phyloP scores from a whole-genome alignment of 2,329 filamentous ascomycete species.

The Xylaria sp. region DNA sequence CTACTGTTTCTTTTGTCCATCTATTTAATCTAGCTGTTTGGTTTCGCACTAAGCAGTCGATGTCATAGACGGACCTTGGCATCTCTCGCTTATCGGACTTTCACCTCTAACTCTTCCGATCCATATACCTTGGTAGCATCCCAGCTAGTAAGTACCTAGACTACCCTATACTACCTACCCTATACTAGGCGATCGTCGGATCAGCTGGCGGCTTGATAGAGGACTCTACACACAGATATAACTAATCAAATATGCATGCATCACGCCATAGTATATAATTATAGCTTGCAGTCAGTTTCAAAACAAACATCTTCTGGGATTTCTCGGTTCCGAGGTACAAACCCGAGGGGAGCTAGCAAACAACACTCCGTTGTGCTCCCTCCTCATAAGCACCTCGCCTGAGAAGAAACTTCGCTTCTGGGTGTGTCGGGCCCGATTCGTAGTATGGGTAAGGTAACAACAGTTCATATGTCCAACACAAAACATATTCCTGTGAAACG shows the following conservation, averaged over 20 bases:
- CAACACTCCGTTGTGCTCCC: neutral
- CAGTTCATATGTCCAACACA: neutral
- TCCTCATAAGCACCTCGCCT: no score
- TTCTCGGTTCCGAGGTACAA: neutral
- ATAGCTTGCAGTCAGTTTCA: neutral
- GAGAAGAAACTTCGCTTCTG: neutral
- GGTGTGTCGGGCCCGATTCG: no score
- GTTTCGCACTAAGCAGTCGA: conserved; percentile 16
- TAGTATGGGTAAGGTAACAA: no score
- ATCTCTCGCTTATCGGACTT: conserved; percentile 36
- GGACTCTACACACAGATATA: neutral
- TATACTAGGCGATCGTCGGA: neutral
- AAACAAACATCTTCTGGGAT: neutral
- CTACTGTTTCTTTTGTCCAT: neutral
- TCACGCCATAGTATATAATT: neutral
- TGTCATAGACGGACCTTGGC: conserved; percentile 36
- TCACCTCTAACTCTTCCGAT: conserved; percentile 15
- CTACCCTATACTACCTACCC: neutral
- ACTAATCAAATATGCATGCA: neutral
- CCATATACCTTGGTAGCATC: neutral
- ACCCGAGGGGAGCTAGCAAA: neutral
- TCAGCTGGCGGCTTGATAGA: conserved; percentile 5
- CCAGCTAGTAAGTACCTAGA: neutral
- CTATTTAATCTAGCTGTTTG: neutral
- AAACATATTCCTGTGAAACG: neutral